Percentiles rank a stretch among this genome's conserved stretches.
Evolutionary conservation across 306 rosid genomes (phyloP).

Genomic region (Cajanus cajan): DNA sequence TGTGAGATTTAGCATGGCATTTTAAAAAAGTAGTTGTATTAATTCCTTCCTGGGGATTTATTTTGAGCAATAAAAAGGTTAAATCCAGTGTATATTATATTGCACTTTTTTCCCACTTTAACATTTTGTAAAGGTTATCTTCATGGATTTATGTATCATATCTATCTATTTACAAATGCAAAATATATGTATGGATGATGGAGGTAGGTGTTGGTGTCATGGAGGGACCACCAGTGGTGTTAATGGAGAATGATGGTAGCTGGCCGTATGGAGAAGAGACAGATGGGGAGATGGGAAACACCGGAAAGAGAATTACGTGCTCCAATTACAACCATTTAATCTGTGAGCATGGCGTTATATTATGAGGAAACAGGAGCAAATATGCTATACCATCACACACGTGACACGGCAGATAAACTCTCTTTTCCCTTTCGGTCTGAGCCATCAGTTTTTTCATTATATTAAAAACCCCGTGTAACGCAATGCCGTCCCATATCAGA

Average conservation of each 20-base stretch:
- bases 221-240: constrained; percentile 77
- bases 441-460: constrained; percentile 34
- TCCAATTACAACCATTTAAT: constrained; percentile 60
- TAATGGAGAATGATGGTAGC: constrained; percentile 60
- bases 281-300: constrained; percentile 82
- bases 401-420: constrained; percentile 25
- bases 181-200: constrained; percentile 33
- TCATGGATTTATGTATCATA: constrained; percentile 4
- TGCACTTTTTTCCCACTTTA: constrained; percentile 6
- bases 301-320: constrained; percentile 64
- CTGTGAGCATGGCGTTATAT: constrained; percentile 52
- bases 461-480: constrained; percentile 38
- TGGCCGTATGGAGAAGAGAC: constrained; percentile 77
- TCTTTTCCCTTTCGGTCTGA: not conserved
- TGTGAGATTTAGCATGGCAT: not conserved
- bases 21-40: not conserved
- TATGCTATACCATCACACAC: constrained; percentile 34
- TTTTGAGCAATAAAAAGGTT: constrained; percentile 19
- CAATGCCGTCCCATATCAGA: constrained; percentile 64
- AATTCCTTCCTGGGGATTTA: constrained; percentile 4
- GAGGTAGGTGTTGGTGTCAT: constrained; percentile 41
- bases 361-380: constrained; percentile 36
- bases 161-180: constrained; percentile 11
- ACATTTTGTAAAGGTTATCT: constrained; percentile 11
- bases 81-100: constrained; percentile 21